Base-by-base conservation (phyloP, 2,329 filamentous ascomycete species). In the Aureobasidium namibiae region DNA sequence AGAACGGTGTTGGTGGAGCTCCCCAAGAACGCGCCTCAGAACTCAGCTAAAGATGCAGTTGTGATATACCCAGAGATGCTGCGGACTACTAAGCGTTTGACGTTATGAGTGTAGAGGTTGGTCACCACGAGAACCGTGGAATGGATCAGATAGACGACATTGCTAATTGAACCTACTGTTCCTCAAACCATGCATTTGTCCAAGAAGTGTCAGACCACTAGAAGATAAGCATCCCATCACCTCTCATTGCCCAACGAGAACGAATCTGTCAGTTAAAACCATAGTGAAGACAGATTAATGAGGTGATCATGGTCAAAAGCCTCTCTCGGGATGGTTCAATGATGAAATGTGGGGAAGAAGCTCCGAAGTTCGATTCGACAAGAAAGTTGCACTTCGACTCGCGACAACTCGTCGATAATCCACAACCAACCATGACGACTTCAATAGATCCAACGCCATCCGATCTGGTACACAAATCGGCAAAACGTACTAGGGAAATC, bases 1-100 rank as follows among this genome's bases (percentile, higher is more conserved):
- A 79, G 84, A 38, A 77, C 82, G 54, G 89, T 88, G 0, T 75
- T 92, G 26, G 72, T 94, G n/a, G 86, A 90, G 13, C 86, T 94
- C 50, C 90, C 90, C 2, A 71, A 38, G 16, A 54, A 44, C 9
- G 39, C 60, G 23, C 60, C 52, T n/a, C 24, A 46, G 33, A 48
- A 41, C 13, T 11, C 59, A 46, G 59, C 56, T 10, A 62, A 44
- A 34, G 54, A 58, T 3, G 31, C 38, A n/a, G 60, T 66, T 11
- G 52, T 56, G 34, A 57, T 62, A 2, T 18, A 65, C 23, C 60
- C 59, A 46, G 56, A 61, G 18, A 36, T 61, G 5, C 45, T 65
- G 56, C 53, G 63, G 38, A 62, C 54, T 36, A 64, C 63, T 44
- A 48, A 58, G 36, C 61, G 59, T 29, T 49, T 66, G 18, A 65